A percentile compares a stretch with the other conserved stretches of the same genome.
Evolutionary conservation across 306 rosid species (phyloP).

Genomic region (Echinosophora koreensis): DNA sequence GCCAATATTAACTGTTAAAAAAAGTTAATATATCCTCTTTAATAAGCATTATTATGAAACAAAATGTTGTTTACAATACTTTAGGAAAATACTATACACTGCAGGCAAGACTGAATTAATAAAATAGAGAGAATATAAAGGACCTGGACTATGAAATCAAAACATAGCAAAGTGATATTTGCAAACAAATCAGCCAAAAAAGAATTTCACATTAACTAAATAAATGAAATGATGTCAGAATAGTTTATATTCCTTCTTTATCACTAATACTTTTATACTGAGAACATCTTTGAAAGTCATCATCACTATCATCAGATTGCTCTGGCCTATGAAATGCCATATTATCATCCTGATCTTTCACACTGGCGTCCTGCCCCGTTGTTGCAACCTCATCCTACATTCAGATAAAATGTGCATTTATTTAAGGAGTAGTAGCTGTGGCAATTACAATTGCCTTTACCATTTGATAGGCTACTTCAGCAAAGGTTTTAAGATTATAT

Average conservation of each 20-base stretch:
- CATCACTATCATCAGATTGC: conserved; percentile 64
- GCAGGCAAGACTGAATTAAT: background rate
- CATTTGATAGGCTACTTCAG: background rate
- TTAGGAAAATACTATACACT: background rate
- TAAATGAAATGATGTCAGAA: conserved; percentile 9
- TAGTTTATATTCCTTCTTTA: background rate
- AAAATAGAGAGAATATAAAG: background rate
- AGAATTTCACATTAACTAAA: conserved; percentile 7
- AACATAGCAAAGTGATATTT: background rate
- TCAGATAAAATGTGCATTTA: conserved; percentile 32
- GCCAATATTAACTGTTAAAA: background rate
- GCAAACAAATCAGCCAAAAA: background rate
- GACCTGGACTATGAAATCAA: background rate
- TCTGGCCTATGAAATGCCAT: conserved; percentile 55
- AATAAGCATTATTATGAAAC: background rate
- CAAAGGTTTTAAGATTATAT: background rate
- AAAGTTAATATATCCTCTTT: background rate
- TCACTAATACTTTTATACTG: conserved; percentile 53
- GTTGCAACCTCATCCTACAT: conserved; percentile 62
- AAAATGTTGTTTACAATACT: background rate
- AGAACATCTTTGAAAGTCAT: conserved; percentile 51
- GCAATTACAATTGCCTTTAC: conserved; percentile 7
- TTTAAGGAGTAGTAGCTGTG: conserved; percentile 11
- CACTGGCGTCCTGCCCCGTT: conserved; percentile 46
- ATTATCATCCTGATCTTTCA: conserved; percentile 58